Conservation (phyloP, 192 early-diverging fungal species). For the Entomortierella parvispora region DNA sequence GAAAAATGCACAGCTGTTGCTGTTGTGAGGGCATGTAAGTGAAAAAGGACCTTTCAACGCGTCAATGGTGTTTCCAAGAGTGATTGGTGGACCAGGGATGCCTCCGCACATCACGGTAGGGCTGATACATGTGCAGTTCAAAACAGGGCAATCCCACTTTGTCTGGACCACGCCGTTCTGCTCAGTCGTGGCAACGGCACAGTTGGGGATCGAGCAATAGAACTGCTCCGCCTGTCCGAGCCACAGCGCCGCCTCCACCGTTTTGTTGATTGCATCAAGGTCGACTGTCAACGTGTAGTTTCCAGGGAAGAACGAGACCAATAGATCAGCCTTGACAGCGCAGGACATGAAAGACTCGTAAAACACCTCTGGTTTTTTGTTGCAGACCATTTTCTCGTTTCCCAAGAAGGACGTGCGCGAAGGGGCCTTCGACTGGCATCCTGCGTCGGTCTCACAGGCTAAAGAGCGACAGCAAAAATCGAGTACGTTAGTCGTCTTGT, state of each 20-base stretch:
- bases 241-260: conserved; percentile 57
- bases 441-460: conserved; percentile 54
- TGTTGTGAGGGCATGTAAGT: conserved; percentile 57
- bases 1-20: conserved; percentile 48
- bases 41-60: conserved; percentile 51
- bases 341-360: conserved; percentile 51
- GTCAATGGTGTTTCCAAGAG: conserved; percentile 51
- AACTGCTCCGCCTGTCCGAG: conserved; percentile 61
- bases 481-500: background rate
- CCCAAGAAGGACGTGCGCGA: conserved; percentile 34
- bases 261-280: conserved; percentile 36
- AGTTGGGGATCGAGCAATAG: conserved; percentile 55
- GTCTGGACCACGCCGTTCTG: conserved; percentile 20
- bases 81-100: conserved; percentile 38
- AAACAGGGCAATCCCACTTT: conserved; percentile 52
- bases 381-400: conserved; percentile 58
- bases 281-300: conserved; percentile 52
- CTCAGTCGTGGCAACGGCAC: conserved; percentile 46
- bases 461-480: background rate
- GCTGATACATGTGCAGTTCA: conserved; percentile 59
- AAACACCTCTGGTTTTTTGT: conserved; percentile 59
- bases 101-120: conserved; percentile 65
- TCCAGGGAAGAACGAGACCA: conserved; percentile 56
- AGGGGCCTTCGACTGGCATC: conserved; percentile 43
- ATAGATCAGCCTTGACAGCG: conserved; percentile 38